Evolutionary conservation across 2,329 filamentous ascomycete species (phyloP).

Genomic region (Monosporascus sp.): DNA sequence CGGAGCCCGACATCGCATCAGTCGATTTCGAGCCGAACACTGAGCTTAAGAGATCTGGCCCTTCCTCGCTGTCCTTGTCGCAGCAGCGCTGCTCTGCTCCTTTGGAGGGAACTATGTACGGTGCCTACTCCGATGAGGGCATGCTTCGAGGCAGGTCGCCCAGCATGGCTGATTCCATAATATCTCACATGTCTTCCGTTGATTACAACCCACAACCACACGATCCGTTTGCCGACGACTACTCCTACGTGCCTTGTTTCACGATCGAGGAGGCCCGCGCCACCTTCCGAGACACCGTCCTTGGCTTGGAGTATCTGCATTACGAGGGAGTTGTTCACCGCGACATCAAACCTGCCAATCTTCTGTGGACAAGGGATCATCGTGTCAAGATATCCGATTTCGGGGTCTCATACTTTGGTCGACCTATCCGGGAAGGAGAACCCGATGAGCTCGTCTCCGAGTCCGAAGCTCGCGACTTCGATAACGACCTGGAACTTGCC

Average conservation of each 20-base stretch:
- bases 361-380: conserved; percentile 79
- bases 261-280: conserved; percentile 77
- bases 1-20: conserved; percentile 29
- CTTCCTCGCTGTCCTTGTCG: conserved; percentile 47
- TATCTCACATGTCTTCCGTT: conserved; percentile 63
- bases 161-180: conserved; percentile 74
- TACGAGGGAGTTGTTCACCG: conserved; percentile 81
- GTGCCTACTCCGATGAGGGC: conserved; percentile 58
- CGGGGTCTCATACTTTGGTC: conserved; percentile 93
- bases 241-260: conserved; percentile 89
- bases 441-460: conserved; percentile 70
- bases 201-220: conserved; percentile 54
- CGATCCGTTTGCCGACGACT: conserved; percentile 75
- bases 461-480: conserved; percentile 78
- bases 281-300: conserved; percentile 86
- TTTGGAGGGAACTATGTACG: conserved; percentile 74
- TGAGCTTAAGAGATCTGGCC: conserved; percentile 49
- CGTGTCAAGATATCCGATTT: conserved; percentile 98
- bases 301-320: conserved; percentile 90
- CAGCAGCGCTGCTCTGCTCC: conserved; percentile 50
- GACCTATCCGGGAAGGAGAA: conserved; percentile 78
- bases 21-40: conserved; percentile 36
- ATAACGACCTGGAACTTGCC: conserved; percentile 91
- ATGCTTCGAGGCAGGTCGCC: conserved; percentile 63
- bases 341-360: conserved; percentile 84